Evolutionary conservation across 148 eudicot species (phyloP).

Genomic region (Agrostemma githago): DNA sequence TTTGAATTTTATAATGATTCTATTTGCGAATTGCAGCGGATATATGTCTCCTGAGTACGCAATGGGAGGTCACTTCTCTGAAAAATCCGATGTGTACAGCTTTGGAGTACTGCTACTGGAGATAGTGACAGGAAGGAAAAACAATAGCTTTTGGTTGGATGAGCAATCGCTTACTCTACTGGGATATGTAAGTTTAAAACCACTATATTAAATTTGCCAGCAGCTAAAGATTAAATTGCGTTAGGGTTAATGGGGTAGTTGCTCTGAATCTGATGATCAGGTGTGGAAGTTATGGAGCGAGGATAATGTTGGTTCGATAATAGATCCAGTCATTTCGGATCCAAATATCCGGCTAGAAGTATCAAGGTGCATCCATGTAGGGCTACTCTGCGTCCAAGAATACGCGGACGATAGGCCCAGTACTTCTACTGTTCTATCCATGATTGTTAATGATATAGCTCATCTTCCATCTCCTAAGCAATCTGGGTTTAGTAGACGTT

Average conservation of each 20-base stretch:
- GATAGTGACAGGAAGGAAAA: conserved; percentile 26
- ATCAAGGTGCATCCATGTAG: conserved; percentile 28
- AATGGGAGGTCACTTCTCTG: conserved; percentile 36
- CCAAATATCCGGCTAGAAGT: conserved; percentile 11
- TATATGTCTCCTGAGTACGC: conserved; percentile 35
- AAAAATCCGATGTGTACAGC: conserved; percentile 32
- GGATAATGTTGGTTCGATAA: conserved; percentile 10
- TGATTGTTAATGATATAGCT: conserved; percentile 25
- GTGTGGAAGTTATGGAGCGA: conserved; percentile 30
- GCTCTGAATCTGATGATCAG: conserved; percentile 7
- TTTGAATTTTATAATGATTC: neutral
- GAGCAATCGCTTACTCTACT: conserved; percentile 30
- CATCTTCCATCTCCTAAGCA: conserved; percentile 31
- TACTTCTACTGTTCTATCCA: conserved; percentile 23
- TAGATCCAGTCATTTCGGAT: conserved; percentile 26
- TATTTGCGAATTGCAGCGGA: conserved; percentile 18
- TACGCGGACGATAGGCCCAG: conserved; percentile 24
- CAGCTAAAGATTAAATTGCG: too few relatives aligned
- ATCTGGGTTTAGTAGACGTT: conserved; percentile 24
- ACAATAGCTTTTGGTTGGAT: conserved; percentile 26
- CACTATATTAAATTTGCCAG: neutral
- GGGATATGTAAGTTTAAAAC: conserved; percentile 26
- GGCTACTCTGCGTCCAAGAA: conserved; percentile 31
- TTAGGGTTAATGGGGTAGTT: neutral
- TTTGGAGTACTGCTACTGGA: conserved; percentile 31